Base-by-base conservation (phyloP, 164 flowering plant genomes). In the Magnolia kwangsiensis region DNA sequence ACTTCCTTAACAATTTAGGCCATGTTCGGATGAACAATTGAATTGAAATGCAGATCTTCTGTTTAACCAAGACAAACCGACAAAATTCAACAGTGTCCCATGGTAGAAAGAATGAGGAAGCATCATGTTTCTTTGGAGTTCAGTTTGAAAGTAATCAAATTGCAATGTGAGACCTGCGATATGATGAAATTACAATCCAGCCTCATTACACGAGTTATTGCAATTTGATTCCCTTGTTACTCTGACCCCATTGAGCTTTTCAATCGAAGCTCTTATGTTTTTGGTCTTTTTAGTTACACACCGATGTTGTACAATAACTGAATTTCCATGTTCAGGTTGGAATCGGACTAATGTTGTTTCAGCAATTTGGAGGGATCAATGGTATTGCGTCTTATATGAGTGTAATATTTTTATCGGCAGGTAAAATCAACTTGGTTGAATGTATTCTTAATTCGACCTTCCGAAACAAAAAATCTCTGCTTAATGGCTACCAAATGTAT, bases 351-450 rank as follows among this genome's bases (percentile, higher is more conserved):
- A 91, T 92, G 91, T 86, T 90, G 29, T 80, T 79, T 77, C 98
- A 95, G 80, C 98, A 93, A 78, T 87, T 92, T 74, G 93, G 97
- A 9, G 98, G 98, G 77, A 88, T 89, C 78, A 91, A 89, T 74
- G 97, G 96, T 55, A 75, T 95, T 72, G 79, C 87, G 65, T 90
- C 90, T 78, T 95, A 95, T 69, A 80, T 79, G 24, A 88, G 90
- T 81, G 78, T 78, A 55, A 90, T 88, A 69, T 95, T 95, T 75
- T 90, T 89, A 78, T 24, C 84, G 75, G 90, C 97, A 82, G 97
- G 97, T 93, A 75, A 67, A 31, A 68, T 24, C 66, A 63, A n/a
- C 1, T 63, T 49, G 24, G 9, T 4, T 7, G 8, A 67, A 18
- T 67, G 27, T 10, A 7, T 5, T 67, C 27, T 49, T 67, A 9